Base-by-base conservation (phyloP, 1,284 basidiomycete species). In the Melampsora americana region DNA sequence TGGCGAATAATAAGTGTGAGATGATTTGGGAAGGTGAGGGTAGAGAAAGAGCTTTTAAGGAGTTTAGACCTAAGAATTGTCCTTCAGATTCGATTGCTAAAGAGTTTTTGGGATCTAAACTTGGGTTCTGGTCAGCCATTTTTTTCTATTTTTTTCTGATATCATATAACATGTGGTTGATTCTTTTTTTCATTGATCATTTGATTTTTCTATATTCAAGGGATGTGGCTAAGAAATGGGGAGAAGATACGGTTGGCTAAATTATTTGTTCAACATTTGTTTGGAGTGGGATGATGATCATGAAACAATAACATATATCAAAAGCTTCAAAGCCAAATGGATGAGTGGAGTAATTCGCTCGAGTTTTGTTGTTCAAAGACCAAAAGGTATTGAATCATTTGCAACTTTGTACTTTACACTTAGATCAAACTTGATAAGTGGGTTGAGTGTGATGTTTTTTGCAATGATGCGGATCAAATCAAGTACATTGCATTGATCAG, bases 21-120 rank as follows among this genome's bases (percentile, higher is more conserved):
- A 83, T 96, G 65, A 88, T 99, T 6, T 99, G 95, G 92, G 92
- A 96, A 82, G 95, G 96, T 14, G 88, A 90, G 68, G 83, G 96
- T 65, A 87, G 92, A 53, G 93, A 98, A 79, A 86, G 93, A 46
- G 86, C 87, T 48, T 97, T 95, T 83, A 89, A 85, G 80, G 86
- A 86, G 68, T 95, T 96, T 84, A 90, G 90, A 81, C 89, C 90
- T 46, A 90, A 89, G 84, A 90, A 88, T 77, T 93, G 91, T 79
- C 92, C 93, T 65, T 91, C 90, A 6, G 95, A 99, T 83, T 84
- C 86, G 28, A 86, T 88, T 39, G 73, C 73, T 1, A 68, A 56
- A 59, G 73, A 76, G 23, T 76, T 76, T 69, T 69, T 76, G 42
- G 73, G 73, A 62, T 76, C 73, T 6, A 76, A 66, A 44, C 60